Evolutionary conservation across 2,329 filamentous ascomycete species (phyloP).

Genomic region (Fusarium miscanthi): DNA sequence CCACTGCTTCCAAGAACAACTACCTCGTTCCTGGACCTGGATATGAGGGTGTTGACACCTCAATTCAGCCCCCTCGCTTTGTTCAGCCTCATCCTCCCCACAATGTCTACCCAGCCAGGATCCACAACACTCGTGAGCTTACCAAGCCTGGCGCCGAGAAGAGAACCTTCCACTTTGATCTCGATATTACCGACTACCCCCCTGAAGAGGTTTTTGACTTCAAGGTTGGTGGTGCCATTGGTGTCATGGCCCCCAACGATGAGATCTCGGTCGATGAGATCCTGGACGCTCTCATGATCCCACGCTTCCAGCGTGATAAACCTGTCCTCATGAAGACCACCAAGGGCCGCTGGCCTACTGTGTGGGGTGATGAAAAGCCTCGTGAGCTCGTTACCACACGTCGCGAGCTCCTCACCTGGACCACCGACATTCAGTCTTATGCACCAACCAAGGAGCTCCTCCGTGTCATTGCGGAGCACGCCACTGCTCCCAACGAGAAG

Average conservation of each 20-base stretch:
- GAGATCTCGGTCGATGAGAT: constrained; percentile 81
- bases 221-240: constrained; percentile 95
- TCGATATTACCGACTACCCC: constrained; percentile 96
- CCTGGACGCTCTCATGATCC: constrained; percentile 83
- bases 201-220: constrained; percentile 88
- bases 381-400: constrained; percentile 90
- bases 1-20: constrained; percentile 26
- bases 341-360: constrained; percentile 91
- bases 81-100: constrained; percentile 96
- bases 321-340: constrained; percentile 82
- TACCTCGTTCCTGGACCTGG: constrained; percentile 48
- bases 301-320: constrained; percentile 85
- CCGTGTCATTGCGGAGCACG: constrained; percentile 86
- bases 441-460: constrained; percentile 90
- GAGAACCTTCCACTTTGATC: constrained; percentile 95
- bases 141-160: constrained; percentile 93
- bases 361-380: constrained; percentile 92
- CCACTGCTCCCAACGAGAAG: constrained; percentile 82
- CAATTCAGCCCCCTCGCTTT: constrained; percentile 82
- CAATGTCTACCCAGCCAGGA: constrained; percentile 88
- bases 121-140: constrained; percentile 86
- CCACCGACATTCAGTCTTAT: constrained; percentile 91
- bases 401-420: constrained; percentile 94
- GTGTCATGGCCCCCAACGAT: constrained; percentile 90
- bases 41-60: constrained; percentile 63